Base-by-base conservation (phyloP, 1,284 basidiomycete genomes). In the Rhodotorula glutinis region DNA sequence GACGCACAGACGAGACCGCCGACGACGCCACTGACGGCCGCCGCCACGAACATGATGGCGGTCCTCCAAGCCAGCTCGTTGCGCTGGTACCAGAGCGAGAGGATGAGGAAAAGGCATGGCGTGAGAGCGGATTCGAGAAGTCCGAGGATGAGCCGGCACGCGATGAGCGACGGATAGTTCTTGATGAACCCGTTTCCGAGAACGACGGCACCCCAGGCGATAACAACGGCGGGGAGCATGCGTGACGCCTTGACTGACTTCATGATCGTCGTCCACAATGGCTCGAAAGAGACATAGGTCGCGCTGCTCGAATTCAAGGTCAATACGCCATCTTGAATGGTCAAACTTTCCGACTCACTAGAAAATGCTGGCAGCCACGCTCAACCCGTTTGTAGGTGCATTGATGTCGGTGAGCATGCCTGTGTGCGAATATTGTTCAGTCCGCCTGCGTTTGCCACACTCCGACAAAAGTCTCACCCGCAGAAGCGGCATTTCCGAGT, bases 61-160 rank as follows among this genome's bases (percentile, higher is more conserved):
- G 73, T 67, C 1, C 77, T 66, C 11, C 62, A 60, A 0, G 69
- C 77, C 21, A 74, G 69, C 62, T 78, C 77, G 21, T 74, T 61
- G 4, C 74, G 67, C 16, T 68, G 5, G 57, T 58, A 58, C 30
- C 23, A 51, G 25, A 33, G 40, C 14, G 33, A 57, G 23, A 52
- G 19, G 23, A 30, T 19, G 23, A 67, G 53, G 53, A 56, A 60
- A 2, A 64, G 40, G n/a, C 62, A 64, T 8, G 65, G 60, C 13
- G 60, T 66, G 13, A 66, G 33, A 7, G 60, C 51, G 10, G 38
- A 30, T 17, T 65, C 63, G 43, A 64, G 46, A 11, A 58, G 19
- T 19, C 68, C 68, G 9, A 70, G 58, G 1, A 66, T n/a, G 9
- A 70, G 44, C 0, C 68, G 54, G 8, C 66, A 49, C 0, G 62